Base-by-base conservation (phyloP, 148 eudicot genomes). In the Nepenthes mirabilis region DNA sequence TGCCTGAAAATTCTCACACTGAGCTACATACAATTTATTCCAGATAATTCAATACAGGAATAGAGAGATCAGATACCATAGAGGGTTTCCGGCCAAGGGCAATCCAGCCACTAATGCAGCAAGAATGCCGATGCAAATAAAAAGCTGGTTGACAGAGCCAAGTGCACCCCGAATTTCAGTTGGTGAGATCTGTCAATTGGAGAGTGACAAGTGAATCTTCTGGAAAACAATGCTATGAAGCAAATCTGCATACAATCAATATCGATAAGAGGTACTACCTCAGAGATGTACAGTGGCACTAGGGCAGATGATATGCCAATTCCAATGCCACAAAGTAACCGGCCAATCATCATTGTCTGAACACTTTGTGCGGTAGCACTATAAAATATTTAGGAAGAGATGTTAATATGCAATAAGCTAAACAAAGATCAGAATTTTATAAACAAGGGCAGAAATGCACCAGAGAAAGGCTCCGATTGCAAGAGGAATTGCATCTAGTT, bases 161-260 rank as follows among this genome's bases (percentile, higher is more conserved):
- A 91, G 96, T 36, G 96, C 87, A 55, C 98, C 98, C 2, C 98
- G 91, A 63, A 91, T 91, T 71, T 91, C 98, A 68, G 98, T 91
- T 40, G 98, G 98, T 60, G 98, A 88, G 65, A 91, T 91, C 98
- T 91, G 71, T 56, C 52, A 65, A 76, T 13, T 34, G 55, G 63
- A 72, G 66, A 65, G 37, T 14, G 14, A n/a, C 52, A n/a, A 49
- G 52, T 45, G 8, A 34, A 59, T 53, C 40, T 47, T 67, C 72
- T 55, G 67, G 64, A 52, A 4, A 65, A 56, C 43, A 14, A 36
- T 10, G 9, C 37, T 2, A 57, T 2, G 33, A 50, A 50, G 34
- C 47, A 55, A 43, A 37, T 32, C n/a, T 23, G 35, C 33, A 32
- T 49, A 5, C 3, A 6, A 62, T 12, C 35, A 5, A 2, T 47